Evolutionary conservation across 208 protist genomes (phyloP), one percentile per base, ranked within the genome.

Genomic region (Wallacemonas sp.): DNA sequence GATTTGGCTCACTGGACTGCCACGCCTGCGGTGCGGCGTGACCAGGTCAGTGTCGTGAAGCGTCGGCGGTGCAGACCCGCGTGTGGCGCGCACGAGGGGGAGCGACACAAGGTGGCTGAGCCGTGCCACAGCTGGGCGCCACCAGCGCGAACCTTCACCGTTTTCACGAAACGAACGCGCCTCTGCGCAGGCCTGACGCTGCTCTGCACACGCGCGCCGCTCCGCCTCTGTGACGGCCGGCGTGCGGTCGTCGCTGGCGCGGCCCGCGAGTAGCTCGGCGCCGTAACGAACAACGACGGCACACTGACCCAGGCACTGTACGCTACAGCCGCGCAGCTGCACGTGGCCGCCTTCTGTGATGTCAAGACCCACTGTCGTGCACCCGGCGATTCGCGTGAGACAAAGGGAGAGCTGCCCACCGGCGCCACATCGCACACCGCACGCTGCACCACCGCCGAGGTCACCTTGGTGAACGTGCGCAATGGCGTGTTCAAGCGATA

Each of bases 221-320:
- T 37, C 50, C 6, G 9, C 30, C 19, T 57, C 50, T 9, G 22
- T 6, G 29, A 37, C 13, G 5, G 9, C 50, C 19, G 37, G 37
- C 26, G 55, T 8, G 55, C 32, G 27, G 13, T 30, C 59, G 12
- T 57, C 46, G 39, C 34, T 8, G 12, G 22, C 41, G 17, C 61
- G 39, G 15, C 21, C 30, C 42, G 71, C 26, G 42, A 52, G 61
- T 32, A 58, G 75, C 13, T 78, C 63, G 3, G 68, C 85, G 12
- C 85, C 85, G 38, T 41, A 55, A 42, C 78, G 81, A 27, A 91
- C 81, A 5, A 86, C 69, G 6, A 91, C 53, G 0, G 85, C 71
- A 57, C 78, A 67, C 32, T 63, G 65, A 26, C 70, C 45, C n/a
- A 71, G 33, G 55, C 73, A 37, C 42, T 60, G 36, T 19, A 83